Base-by-base conservation (phyloP, 2,329 filamentous ascomycete species). In the Purpureocillium takamizusanense region DNA sequence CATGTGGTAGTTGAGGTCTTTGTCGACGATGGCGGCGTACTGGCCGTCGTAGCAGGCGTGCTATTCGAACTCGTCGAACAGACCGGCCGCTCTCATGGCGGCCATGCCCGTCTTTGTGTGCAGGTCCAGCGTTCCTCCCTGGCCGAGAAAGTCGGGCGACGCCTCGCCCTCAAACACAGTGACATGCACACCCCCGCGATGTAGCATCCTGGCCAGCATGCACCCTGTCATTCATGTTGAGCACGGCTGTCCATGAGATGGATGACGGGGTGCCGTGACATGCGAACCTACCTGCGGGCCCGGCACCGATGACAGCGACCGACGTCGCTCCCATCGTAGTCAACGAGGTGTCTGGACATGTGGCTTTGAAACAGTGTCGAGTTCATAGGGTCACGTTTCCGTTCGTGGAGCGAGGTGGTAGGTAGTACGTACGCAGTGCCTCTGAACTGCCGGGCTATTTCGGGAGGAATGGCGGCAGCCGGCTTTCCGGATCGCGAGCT, bases 71-170 rank as follows among this genome's bases (percentile, higher is more conserved):
- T 67, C 58, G 1, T 69, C 63, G 51, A 60, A 70, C 6, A 78
- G 53, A 0, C 62, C 64, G 4, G 70, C 70, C 40, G 70, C 65
- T 37, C 63, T 64, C 35, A 78, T 50, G 1, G 73, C 73, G 4
- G 60, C 55, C 25, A 76, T 64, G 1, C 74, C 74, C 1, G 67
- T 68, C 3, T 56, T 45, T 0, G 63, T 65, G 44, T 78, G 73
- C 8, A 79, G 54, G 46, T 78, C 74, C 3, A 79, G 62, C 4
- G 59, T 69, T 8, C 74, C 73, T 25, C 73, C 73, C 48, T 75
- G 68, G 6, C 55, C 61, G 31, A 68, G 61, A 38, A 63, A 64
- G 42, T 66, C 47, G n/a, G 63, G 60, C 4, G 61, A 59, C 7
- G 54, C 38, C 21, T 73, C 69, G 33, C 61, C 57, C 53, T 77